Percentiles rank a stretch among this genome's conserved stretches.
These are phyloP conservation scores for Tilletia walkeri DNA, from an alignment of 1,284 basidiomycete genomes.

Conservation along the genomic window DNA sequence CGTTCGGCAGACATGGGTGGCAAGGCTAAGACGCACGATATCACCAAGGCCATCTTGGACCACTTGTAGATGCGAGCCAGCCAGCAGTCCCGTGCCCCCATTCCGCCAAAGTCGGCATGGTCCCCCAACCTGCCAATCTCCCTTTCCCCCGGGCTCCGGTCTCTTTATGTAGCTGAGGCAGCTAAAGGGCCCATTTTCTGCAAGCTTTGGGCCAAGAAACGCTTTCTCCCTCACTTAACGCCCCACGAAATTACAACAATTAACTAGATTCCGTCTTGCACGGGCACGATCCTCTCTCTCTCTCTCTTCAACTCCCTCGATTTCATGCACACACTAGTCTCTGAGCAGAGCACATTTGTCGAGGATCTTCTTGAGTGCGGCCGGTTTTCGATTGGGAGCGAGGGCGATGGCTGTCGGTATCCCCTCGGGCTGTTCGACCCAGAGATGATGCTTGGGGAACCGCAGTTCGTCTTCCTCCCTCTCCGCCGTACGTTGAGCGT, in stretches of 20 bases:
- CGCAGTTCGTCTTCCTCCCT: not conserved
- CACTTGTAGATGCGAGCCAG: conserved; percentile 31
- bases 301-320: no score
- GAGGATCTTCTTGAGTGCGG: conserved; percentile 57
- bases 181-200: no score
- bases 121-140: no score
- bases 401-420: conserved; percentile 63
- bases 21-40: conserved; percentile 52
- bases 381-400: conserved; percentile 61
- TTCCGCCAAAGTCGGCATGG: no score
- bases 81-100: no score
- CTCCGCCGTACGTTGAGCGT: conserved; percentile 18
- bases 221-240: no score
- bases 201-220: no score
- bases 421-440: conserved; percentile 64
- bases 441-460: conserved; percentile 59
- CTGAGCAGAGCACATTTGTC: conserved; percentile 59
- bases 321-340: conserved; percentile 26
- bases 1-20: conserved; percentile 95
- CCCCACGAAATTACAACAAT: no score
- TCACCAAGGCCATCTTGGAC: conserved; percentile 53
- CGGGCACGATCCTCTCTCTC: no score
- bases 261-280: no score
- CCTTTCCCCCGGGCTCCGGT: no score
- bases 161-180: no score